Evolutionary conservation across 2,329 filamentous ascomycete species (phyloP), one percentile per base, ranked within the genome.

Genomic region (Lanzia echinophila): DNA sequence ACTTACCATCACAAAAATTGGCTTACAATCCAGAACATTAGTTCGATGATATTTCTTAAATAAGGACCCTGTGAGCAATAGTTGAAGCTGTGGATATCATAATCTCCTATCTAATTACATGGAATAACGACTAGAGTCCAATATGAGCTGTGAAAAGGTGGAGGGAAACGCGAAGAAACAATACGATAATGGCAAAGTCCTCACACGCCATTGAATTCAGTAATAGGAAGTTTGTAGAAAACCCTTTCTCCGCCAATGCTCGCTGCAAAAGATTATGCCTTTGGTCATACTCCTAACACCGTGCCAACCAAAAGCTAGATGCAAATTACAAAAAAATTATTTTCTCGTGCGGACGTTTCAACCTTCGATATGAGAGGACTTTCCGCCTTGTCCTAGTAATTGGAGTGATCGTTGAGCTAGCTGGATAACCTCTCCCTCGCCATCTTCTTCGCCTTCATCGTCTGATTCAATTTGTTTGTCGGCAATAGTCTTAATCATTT

Each of bases 391-490:
- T 48, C 87, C 88, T 33, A 96, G 74, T 3, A 96, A 79, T 71
- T 96, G 92, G 39, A 96, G 78, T 69, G 90, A 97, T 63, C 90
- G 82, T 66, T 92, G 87, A 22, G 94, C 92, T 62, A 99, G 81
- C 62, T 85, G 90, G 60, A 96, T 88, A 43, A 96, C 91, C 70
- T 97, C 92, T 54, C 87, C 88, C 69, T 96, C 91, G 44, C 94
- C 91, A 56, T 95, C 90, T 63, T 95, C 90, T 46, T 87, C 88
- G 59, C 86, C 86, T 62, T 91, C 89, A 60, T 90, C 87, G 56
- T 95, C 90, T 0, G 88, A 87, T 65, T 95, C 90, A 58, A 96
- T 80, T 63, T 87, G 89, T 67, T 88, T 89, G 67, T 95, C 91
- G 19, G 90, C 88, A 67, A 99, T 97, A 59, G 83, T 82, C 69